phyloP scores from a whole-genome alignment of 768 basidiomycete genomes.

The Boletus reticulatus region DNA sequence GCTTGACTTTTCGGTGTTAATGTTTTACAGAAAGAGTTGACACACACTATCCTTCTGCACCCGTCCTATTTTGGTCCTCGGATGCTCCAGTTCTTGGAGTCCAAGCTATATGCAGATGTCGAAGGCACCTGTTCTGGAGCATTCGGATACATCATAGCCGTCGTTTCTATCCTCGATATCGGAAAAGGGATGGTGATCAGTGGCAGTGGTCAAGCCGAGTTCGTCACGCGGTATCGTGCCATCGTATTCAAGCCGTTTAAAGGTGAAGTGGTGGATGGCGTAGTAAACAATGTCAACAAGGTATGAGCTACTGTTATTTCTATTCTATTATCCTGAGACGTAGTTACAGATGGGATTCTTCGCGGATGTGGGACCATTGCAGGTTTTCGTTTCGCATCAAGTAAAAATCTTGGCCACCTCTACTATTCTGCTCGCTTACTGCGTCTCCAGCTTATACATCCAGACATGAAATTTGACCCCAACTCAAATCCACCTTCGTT shows the following conservation, averaged over 20 bases:
- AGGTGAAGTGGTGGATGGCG: constrained; percentile 96
- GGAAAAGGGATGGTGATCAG: constrained; percentile 91
- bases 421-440: constrained; percentile 1
- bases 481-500: constrained; percentile 97
- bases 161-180: constrained; percentile 86
- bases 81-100: constrained; percentile 90
- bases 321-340: not conserved
- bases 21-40: constrained; percentile 78
- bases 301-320: constrained; percentile 40
- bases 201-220: constrained; percentile 94
- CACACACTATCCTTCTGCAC: constrained; percentile 96
- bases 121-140: constrained; percentile 97
- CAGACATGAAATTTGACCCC: constrained; percentile 93
- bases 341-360: constrained; percentile 91
- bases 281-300: constrained; percentile 94
- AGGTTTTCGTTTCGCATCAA: constrained; percentile 95
- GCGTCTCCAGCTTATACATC: constrained; percentile 76
- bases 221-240: constrained; percentile 89
- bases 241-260: constrained; percentile 99
- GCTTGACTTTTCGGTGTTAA: not conserved
- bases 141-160: constrained; percentile 92
- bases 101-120: constrained; percentile 92
- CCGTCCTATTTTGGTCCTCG: constrained; percentile 98
- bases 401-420: constrained; percentile 43
- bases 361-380: constrained; percentile 91